phyloP scores from a whole-genome alignment of 768 basidiomycete species.

The Termitomyces eurrhizus region DNA sequence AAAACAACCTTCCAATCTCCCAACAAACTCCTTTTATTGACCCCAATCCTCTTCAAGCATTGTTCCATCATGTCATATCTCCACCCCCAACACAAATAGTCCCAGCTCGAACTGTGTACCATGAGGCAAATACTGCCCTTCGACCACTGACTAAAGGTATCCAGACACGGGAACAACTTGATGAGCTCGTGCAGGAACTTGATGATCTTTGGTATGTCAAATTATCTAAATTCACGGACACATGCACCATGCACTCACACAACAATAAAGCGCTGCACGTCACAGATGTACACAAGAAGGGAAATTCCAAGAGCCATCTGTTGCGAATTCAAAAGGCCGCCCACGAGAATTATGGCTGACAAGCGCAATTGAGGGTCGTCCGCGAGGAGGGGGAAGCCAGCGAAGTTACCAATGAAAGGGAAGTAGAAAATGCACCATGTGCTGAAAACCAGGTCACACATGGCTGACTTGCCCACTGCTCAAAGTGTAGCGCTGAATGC shows the following conservation, averaged over 20 bases:
- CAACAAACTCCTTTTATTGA: neutral
- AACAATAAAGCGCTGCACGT: neutral
- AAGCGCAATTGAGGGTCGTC: constrained; percentile 17
- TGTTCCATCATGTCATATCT: constrained; percentile 2
- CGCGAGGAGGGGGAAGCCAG: constrained; percentile 12
- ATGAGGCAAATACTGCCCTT: constrained; percentile 21
- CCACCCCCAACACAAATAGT: constrained; percentile 19
- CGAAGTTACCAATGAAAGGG: neutral
- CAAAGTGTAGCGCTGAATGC: too few species aligned
- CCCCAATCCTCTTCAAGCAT: constrained; percentile 3
- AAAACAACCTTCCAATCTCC: neutral
- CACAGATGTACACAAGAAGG: constrained; percentile 4
- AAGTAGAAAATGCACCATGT: neutral
- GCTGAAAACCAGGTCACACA: neutral
- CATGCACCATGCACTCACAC: neutral
- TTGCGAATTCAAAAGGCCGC: constrained; percentile 20
- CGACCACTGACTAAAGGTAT: constrained; percentile 18
- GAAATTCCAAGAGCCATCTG: constrained; percentile 19
- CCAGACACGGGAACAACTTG: constrained; percentile 25
- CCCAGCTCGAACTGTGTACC: constrained; percentile 19
- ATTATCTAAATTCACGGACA: neutral
- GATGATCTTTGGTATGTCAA: constrained; percentile 15
- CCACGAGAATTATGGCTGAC: constrained; percentile 18
- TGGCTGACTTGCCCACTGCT: neutral
- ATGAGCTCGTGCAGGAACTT: constrained; percentile 17